These are phyloP conservation scores for Cladophialophora bantiana DNA, from an alignment of 2,329 filamentous ascomycete species.

Conservation along the genomic window DNA sequence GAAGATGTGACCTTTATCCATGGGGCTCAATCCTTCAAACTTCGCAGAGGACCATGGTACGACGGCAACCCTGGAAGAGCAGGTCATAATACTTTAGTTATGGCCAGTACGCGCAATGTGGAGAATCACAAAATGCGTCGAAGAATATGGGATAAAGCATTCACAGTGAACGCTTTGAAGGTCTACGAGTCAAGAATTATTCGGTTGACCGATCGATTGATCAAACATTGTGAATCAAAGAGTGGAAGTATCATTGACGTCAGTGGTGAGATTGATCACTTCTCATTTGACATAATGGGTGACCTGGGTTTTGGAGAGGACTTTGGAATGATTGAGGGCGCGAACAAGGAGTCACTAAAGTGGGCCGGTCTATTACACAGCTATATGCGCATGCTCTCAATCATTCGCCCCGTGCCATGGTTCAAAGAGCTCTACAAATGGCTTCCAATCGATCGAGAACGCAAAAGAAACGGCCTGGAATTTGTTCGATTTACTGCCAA, in stretches of 20 bases:
- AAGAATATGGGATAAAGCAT: slow-evolving; percentile 15
- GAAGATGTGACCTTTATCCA: slow-evolving; percentile 66
- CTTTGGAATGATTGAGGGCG: slow-evolving; percentile 6
- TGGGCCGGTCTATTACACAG: slow-evolving; percentile 14
- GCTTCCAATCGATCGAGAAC: slow-evolving; percentile 12
- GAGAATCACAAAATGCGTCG: slow-evolving; percentile 9
- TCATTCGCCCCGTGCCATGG: slow-evolving; percentile 15
- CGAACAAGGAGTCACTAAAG: slow-evolving; percentile 12
- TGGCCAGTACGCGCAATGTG: slow-evolving; percentile 16
- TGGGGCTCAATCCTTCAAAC: slow-evolving; percentile 59
- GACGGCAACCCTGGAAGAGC: slow-evolving; percentile 14
- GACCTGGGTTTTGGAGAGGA: slow-evolving; percentile 8
- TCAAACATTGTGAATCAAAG: slow-evolving; percentile 66
- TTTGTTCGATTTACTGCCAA: slow-evolving; percentile 11
- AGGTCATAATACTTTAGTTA: slow-evolving; percentile 10
- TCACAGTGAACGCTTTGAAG: slow-evolving; percentile 9
- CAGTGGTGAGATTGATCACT: slow-evolving; percentile 8
- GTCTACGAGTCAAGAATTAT: slow-evolving; percentile 10
- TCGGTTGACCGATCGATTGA: slow-evolving; percentile 8
- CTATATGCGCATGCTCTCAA: slow-evolving; percentile 13
- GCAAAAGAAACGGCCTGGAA: slow-evolving; percentile 4
- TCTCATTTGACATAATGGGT: slow-evolving; percentile 14
- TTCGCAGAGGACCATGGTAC: slow-evolving; percentile 14
- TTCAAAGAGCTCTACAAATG: slow-evolving; percentile 18
- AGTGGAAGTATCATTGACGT: slow-evolving; percentile 71